Percentiles rank a stretch among this genome's conserved stretches.
Evolutionary conservation across 805 yeast genomes (phyloP).

Genomic region (Brettanomyces naardenensis): DNA sequence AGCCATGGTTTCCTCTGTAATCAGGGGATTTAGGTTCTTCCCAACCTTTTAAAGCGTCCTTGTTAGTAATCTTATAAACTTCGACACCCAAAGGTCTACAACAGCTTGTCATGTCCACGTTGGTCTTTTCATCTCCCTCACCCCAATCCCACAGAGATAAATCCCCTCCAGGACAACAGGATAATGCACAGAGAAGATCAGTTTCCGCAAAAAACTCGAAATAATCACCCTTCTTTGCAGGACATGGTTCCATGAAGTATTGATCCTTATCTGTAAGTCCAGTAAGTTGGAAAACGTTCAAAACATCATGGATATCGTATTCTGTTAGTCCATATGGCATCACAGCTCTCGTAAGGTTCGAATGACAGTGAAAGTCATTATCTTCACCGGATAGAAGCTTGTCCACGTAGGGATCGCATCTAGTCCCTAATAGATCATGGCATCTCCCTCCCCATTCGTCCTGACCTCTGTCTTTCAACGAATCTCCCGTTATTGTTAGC

Average conservation of each 20-base stretch:
- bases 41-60: conserved; percentile 40
- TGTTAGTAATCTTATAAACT: conserved; percentile 46
- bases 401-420: conserved; percentile 67
- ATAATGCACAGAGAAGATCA: conserved; percentile 54
- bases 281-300: conserved; percentile 63
- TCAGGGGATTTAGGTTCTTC: conserved; percentile 39
- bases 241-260: conserved; percentile 65
- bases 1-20: conserved; percentile 54
- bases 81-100: conserved; percentile 60
- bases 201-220: conserved; percentile 63
- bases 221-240: conserved; percentile 50
- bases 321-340: conserved; percentile 55
- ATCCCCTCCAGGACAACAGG: conserved; percentile 69
- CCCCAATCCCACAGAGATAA: conserved; percentile 68
- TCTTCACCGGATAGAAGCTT: conserved; percentile 56
- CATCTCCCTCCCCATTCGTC: conserved; percentile 61
- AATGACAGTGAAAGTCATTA: conserved; percentile 60
- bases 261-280: conserved; percentile 59
- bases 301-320: conserved; percentile 60
- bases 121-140: conserved; percentile 38
- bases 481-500: conserved; percentile 56
- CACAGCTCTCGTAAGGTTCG: conserved; percentile 53
- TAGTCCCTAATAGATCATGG: conserved; percentile 59
- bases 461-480: conserved; percentile 44
- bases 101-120: conserved; percentile 48